Percentiles rank a stretch among this genome's conserved stretches.
Conservation (phyloP, 139 green algal genomes). For the Chlamydomonas sp. region DNA sequence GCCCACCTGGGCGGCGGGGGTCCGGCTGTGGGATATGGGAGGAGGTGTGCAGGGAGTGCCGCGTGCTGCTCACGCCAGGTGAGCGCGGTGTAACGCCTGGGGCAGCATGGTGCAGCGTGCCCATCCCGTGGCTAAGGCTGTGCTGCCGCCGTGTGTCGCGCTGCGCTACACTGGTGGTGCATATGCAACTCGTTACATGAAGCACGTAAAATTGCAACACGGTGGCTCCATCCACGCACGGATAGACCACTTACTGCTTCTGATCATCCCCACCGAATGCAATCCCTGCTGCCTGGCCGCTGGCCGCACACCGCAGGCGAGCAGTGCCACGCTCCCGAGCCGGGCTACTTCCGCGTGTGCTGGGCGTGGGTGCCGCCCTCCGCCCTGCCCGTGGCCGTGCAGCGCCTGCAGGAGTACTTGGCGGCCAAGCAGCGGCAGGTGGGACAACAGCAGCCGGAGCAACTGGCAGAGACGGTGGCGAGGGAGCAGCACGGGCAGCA, state of each 20-base stretch:
- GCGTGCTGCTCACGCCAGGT: slow-evolving; percentile 69
- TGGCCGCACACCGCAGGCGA: slow-evolving; percentile 50
- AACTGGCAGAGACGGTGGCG: no score
- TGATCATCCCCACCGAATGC: no score
- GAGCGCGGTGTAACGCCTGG: background rate
- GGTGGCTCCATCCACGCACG: no score
- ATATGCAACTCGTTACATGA: no score
- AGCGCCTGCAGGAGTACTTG: slow-evolving; percentile 23
- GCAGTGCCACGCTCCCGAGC: slow-evolving; percentile 69
- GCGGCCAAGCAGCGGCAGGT: background rate
- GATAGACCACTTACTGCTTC: no score
- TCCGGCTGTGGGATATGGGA: slow-evolving; percentile 58
- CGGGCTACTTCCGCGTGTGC: slow-evolving; percentile 84
- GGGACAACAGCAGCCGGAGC: no score
- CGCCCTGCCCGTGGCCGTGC: slow-evolving; percentile 56
- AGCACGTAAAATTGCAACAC: no score
- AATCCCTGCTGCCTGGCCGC: no score
- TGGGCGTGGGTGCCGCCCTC: slow-evolving; percentile 71
- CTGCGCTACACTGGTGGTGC: no score
- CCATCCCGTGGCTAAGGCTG: background rate
- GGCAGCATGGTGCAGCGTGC: no score
- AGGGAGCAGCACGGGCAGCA: no score
- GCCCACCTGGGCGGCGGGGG: slow-evolving; percentile 71
- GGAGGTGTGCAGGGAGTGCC: slow-evolving; percentile 50
- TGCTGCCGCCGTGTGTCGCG: no score